Evolutionary conservation across 495 filamentous ascomycete genomes (phyloP), one percentile per base, ranked within the genome.

Genomic region (Xylaria nigripes): DNA sequence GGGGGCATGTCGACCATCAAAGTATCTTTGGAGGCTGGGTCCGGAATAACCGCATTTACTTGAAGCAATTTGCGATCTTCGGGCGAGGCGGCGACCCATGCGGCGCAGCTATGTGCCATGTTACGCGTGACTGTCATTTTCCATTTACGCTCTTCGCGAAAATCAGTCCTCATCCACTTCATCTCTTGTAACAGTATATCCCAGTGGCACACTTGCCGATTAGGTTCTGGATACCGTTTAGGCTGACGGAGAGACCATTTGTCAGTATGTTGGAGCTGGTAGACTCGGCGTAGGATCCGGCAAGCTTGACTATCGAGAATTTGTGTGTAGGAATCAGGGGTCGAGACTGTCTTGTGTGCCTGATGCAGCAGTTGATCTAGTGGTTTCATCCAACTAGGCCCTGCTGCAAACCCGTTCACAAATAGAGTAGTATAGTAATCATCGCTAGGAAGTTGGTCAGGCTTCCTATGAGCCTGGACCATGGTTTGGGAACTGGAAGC

Each of bases 111-210:
- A 52, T 84, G 73, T 3, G 90, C 90, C 41, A 90, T 75, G 48
- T 83, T 85, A 48, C 81, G 81, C 2, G 90, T 90, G 38, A 85
- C 79, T 45, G 87, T 82, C 55, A 84, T 82, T 68, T 96, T 96
- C 89, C 89, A 96, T 66, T 94, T 95, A 24, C 88, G 73, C 68
- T 98, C 93, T 70, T 95, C 88, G 27, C 86, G 78, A 61, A 97
- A 97, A 72, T 98, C 93, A 2, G 89, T 95, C 34, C 89, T 81
- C 83, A 98, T 89, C 94, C 93, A 96, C 68, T 89, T 95, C 81
- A 91, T 87, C 70, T 98, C 89, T 57, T 89, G 78, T 8, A 97
- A 71, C 38, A 97, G 67, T 41, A 93, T 78, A 72, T 98, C 93
- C 80, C 81, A 84, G 65, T 96, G 91, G 6, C 82, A 80, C 2